Evolutionary conservation across 2,329 filamentous ascomycete species (phyloP).

Genomic region (Neobulgaria alba): DNA sequence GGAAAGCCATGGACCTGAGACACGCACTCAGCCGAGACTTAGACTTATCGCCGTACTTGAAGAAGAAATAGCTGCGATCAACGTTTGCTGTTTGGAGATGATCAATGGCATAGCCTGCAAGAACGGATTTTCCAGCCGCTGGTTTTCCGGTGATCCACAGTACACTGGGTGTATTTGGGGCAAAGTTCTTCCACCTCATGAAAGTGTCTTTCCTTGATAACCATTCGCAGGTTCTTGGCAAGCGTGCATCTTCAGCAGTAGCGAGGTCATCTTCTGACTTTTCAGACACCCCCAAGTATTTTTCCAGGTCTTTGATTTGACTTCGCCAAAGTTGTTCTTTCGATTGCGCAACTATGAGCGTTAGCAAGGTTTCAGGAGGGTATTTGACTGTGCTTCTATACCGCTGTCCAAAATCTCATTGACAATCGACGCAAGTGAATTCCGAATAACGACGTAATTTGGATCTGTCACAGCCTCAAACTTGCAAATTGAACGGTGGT

Average conservation of each 20-base stretch:
- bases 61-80: slow-evolving; percentile 20
- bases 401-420: slow-evolving; percentile 1
- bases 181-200: slow-evolving; percentile 6
- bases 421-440: slow-evolving; percentile 9
- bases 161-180: slow-evolving; percentile 2
- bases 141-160: slow-evolving; percentile 26
- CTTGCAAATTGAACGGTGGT: slow-evolving; percentile 29
- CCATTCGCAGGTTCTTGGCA: slow-evolving; percentile 21
- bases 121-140: slow-evolving; percentile 22
- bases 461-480: slow-evolving; percentile 22
- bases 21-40: slow-evolving; percentile 11
- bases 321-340: slow-evolving; percentile 8
- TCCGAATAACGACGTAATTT: slow-evolving; percentile 14
- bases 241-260: slow-evolving; percentile 5
- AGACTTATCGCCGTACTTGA: slow-evolving; percentile 16
- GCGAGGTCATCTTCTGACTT: slow-evolving; percentile 13
- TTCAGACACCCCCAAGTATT: slow-evolving; percentile 14
- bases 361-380: no score
- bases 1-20: slow-evolving; percentile 27
- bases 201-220: slow-evolving; percentile 6
- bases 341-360: no score
- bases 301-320: slow-evolving; percentile 5
- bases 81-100: slow-evolving; percentile 5
- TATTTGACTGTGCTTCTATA: no score
- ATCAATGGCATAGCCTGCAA: slow-evolving; percentile 12